These are phyloP conservation scores for Melastoma candidum DNA, from an alignment of 441 rosid genomes.

Conservation along the genomic window DNA sequence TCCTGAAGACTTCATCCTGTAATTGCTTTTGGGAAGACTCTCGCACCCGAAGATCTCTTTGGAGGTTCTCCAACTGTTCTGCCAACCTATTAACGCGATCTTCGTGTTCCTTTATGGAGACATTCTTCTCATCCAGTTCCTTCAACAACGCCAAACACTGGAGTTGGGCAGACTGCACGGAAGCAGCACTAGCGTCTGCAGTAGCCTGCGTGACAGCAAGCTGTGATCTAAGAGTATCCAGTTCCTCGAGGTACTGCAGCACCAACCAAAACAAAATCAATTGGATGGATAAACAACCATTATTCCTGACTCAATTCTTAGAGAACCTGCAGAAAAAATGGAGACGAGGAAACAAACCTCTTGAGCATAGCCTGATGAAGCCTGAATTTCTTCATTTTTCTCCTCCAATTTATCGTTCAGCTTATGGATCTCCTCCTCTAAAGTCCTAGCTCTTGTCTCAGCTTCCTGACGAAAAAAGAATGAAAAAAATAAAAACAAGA, in stretches of 20 bases:
- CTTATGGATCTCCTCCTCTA: constrained; percentile 48
- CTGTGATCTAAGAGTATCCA: constrained; percentile 63
- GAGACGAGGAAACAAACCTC: constrained; percentile 36
- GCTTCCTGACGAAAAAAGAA: constrained; percentile 45
- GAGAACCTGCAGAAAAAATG: constrained; percentile 1
- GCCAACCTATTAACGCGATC: constrained; percentile 58
- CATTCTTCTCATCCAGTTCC: constrained; percentile 57
- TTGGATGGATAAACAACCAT: background rate
- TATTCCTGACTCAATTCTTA: background rate
- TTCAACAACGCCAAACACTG: constrained; percentile 48
- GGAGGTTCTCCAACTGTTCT: constrained; percentile 50
- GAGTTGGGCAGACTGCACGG: constrained; percentile 70
- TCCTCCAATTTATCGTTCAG: constrained; percentile 50
- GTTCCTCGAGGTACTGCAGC: constrained; percentile 50
- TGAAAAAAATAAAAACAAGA: constrained; percentile 3
- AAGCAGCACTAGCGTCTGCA: constrained; percentile 69
- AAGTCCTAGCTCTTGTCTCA: constrained; percentile 49
- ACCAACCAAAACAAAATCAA: constrained; percentile 4
- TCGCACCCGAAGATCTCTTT: constrained; percentile 63
- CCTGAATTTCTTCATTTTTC: constrained; percentile 52
- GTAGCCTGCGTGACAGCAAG: constrained; percentile 54
- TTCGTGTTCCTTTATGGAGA: constrained; percentile 60
- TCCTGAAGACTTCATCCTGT: constrained; percentile 66
- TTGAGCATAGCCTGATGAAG: constrained; percentile 55
- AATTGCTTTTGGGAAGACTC: constrained; percentile 74